Base-by-base conservation (phyloP, 305 asterid genomes). In the Andrographis paniculata region DNA sequence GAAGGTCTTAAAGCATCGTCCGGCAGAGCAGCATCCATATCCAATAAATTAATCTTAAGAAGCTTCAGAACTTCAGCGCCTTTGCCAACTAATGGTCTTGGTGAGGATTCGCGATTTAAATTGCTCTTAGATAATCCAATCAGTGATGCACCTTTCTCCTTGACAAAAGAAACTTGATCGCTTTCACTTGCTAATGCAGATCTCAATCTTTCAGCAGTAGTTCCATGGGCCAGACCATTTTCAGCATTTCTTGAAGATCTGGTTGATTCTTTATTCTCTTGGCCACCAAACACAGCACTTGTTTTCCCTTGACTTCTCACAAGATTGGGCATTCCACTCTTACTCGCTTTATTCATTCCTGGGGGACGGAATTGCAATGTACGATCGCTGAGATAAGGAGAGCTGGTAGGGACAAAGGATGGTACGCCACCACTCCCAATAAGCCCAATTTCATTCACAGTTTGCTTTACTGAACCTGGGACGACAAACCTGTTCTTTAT, bases 1-100 rank as follows among this genome's bases (percentile, higher is more conserved):
- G 96, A 81, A 14, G 46, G 65, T 59, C 95, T 75, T 18, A 83
- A 39, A 64, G 93, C 77, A 56, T 74, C 87, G 58, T 77, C 86
- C 3, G 95, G 82, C 24, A 92, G 68, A 42, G 87, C 95, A 60
- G 93, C 89, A 56, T 92, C 95, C 67, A 92, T 87, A 63, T 92
- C 96, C 41, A 92, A 93, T 75, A 87, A 59, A 51, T 62, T 77
- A 44, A 77, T 74, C 71, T 92, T 87, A 49, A 92, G 84, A 61
- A 65, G 42, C 67, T 68, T 63, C 58, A 87, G 70, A 60, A 81
- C 61, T 56, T 77, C 89, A 52, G 71, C 61, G 56, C 82, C 87
- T 70, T 74, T 72, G 49, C 96, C 95, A 2, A 60, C 72, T 55
- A 84, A 73, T 14, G 80, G 80, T 45, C 76, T 75, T 28, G 75